Conservation (phyloP, 2,329 filamentous ascomycete species). For the Lecanoromycetidae sp. region DNA sequence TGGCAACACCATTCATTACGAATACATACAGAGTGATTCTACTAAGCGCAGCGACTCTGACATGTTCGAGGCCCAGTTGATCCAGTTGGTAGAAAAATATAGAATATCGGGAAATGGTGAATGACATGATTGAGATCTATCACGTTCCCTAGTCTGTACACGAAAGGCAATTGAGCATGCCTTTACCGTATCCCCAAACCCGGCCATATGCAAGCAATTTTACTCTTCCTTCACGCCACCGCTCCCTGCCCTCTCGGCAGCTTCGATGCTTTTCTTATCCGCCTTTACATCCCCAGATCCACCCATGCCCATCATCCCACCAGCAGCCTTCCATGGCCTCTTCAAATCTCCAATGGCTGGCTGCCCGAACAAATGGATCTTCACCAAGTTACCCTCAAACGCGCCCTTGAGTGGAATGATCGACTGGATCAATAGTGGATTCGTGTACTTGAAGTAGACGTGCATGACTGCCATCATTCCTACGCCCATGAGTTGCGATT, state of each 20-base stretch:
- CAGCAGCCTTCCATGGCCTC: constrained; percentile 82
- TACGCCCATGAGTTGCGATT: constrained; percentile 86
- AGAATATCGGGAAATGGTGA: too few relatives aligned
- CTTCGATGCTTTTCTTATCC: constrained; percentile 65
- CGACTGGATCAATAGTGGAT: constrained; percentile 95
- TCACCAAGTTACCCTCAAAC: constrained; percentile 88
- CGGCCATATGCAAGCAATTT: constrained; percentile 10
- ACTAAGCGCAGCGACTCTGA: not conserved
- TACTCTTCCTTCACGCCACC: constrained; percentile 41
- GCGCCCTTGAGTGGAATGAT: constrained; percentile 96
- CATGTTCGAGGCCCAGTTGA: too few relatives aligned
- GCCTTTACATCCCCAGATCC: constrained; percentile 61
- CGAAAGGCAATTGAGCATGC: too few relatives aligned
- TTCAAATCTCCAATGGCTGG: constrained; percentile 82
- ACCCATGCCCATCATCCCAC: constrained; percentile 68
- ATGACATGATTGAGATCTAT: too few relatives aligned
- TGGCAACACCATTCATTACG: too few relatives aligned
- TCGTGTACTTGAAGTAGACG: constrained; percentile 98
- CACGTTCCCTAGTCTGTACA: too few relatives aligned
- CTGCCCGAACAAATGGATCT: constrained; percentile 85
- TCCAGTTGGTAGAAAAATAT: too few relatives aligned
- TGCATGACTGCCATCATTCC: constrained; percentile 99
- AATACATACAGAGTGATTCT: not conserved
- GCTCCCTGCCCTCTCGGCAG: constrained; percentile 37
- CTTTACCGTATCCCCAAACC: not conserved